Evolutionary conservation across 805 yeast genomes (phyloP).

Genomic region (Candida railenensis): DNA sequence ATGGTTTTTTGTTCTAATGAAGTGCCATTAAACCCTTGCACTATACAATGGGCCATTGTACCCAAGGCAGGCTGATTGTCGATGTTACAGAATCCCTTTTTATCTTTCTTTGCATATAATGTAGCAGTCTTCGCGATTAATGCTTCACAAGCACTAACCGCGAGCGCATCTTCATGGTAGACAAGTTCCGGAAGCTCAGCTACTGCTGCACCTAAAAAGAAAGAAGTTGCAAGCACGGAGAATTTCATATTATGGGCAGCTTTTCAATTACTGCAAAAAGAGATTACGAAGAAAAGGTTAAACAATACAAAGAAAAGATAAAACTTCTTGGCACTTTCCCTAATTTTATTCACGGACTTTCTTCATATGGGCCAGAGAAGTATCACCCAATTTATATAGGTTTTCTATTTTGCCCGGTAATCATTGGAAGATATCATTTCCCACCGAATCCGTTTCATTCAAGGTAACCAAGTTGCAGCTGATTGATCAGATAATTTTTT

Average conservation of each 20-base stretch:
- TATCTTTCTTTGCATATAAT: constrained; percentile 23
- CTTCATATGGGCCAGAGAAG: too few relatives aligned
- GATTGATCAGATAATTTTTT: not conserved
- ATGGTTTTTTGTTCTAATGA: constrained; percentile 15
- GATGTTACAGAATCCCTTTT: constrained; percentile 30
- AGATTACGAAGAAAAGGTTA: not conserved
- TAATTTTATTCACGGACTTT: too few relatives aligned
- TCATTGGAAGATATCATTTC: too few relatives aligned
- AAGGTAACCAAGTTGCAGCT: not conserved
- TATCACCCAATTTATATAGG: not conserved
- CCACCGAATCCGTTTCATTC: not conserved
- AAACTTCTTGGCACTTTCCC: not conserved
- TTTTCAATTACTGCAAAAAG: not conserved
- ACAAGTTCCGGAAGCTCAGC: constrained; percentile 7
- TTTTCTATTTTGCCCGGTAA: not conserved
- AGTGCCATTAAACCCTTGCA: constrained; percentile 16
- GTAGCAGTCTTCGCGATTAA: constrained; percentile 24
- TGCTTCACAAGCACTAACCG: constrained; percentile 24
- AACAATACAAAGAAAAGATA: not conserved
- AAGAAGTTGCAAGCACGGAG: not conserved
- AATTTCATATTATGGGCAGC: constrained; percentile 2
- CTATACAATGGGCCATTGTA: constrained; percentile 34
- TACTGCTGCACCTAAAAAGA: not conserved
- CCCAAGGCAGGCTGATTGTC: constrained; percentile 40
- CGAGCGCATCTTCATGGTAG: constrained; percentile 22